These are phyloP conservation scores for Bisporella sp. DNA, from an alignment of 2,329 filamentous ascomycete species.

Conservation along the genomic window DNA sequence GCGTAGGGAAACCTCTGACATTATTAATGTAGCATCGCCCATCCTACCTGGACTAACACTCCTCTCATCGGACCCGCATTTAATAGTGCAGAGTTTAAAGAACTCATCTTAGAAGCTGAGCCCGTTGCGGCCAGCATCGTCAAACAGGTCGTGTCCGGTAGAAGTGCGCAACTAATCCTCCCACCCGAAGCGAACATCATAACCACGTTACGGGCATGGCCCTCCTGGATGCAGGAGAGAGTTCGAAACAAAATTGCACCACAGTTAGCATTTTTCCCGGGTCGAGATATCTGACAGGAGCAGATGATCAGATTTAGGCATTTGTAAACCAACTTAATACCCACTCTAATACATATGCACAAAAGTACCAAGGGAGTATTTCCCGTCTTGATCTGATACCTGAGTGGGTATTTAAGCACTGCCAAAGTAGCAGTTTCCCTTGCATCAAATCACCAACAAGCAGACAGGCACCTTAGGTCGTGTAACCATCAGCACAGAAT, in stretches of 20 bases:
- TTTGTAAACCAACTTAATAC: no score
- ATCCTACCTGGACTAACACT: slow-evolving; percentile 54
- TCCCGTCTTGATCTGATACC: no score
- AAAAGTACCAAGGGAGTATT: no score
- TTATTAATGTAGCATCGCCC: slow-evolving; percentile 42
- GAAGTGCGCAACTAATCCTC: slow-evolving; percentile 43
- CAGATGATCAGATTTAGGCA: no score
- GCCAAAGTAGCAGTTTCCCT: no score
- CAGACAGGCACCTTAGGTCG: no score
- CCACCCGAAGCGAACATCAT: slow-evolving; percentile 29
- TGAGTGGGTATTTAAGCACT: no score
- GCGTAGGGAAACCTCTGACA: not conserved
- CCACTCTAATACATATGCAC: no score
- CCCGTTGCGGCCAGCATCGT: slow-evolving; percentile 57
- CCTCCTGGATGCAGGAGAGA: slow-evolving; percentile 17
- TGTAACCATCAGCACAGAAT: no score
- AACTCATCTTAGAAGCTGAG: slow-evolving; percentile 47
- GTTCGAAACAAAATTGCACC: slow-evolving; percentile 15
- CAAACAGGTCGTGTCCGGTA: slow-evolving; percentile 30
- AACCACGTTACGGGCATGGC: slow-evolving; percentile 20
- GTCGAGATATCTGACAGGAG: slow-evolving; percentile 14
- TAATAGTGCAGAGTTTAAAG: slow-evolving; percentile 39
- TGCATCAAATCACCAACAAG: no score
- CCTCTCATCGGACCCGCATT: slow-evolving; percentile 47
- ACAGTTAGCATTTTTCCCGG: not conserved